Conservation (phyloP, 1,284 basidiomycete species). For the Ceratobasidium sp. region DNA sequence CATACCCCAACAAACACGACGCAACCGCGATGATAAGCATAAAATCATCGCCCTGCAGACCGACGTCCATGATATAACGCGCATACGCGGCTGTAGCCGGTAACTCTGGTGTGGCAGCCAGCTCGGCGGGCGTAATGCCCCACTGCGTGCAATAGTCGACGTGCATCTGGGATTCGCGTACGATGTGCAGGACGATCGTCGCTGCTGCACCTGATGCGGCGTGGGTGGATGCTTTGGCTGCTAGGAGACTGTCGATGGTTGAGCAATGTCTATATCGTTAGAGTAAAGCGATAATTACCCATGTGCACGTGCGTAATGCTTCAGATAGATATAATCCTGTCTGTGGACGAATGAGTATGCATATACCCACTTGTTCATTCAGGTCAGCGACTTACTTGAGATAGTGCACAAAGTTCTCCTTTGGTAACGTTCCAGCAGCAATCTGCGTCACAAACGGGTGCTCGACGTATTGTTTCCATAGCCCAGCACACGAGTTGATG, state of each 20-base stretch:
- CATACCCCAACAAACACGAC: conserved; percentile 92
- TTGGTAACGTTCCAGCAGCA: conserved; percentile 76
- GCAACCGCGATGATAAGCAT: conserved; percentile 84
- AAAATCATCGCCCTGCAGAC: conserved; percentile 77
- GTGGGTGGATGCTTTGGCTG: conserved; percentile 79
- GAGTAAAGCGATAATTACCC: conserved; percentile 60
- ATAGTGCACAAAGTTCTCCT: conserved; percentile 82
- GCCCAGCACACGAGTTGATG: conserved; percentile 66
- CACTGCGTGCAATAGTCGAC: conserved; percentile 76
- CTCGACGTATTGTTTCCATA: conserved; percentile 83
- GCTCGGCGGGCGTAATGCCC: conserved; percentile 71
- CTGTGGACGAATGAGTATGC: conserved; percentile 57
- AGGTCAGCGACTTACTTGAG: conserved; percentile 69
- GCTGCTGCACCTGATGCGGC: conserved; percentile 74
- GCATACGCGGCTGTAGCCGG: conserved; percentile 85
- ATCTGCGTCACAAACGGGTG: conserved; percentile 86
- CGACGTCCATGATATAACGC: conserved; percentile 85
- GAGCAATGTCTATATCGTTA: not conserved
- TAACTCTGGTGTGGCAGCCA: conserved; percentile 74
- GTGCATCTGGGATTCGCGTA: conserved; percentile 81
- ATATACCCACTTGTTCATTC: not conserved
- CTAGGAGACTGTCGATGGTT: conserved; percentile 68
- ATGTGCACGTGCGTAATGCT: conserved; percentile 82
- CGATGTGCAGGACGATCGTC: conserved; percentile 73
- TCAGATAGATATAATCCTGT: conserved; percentile 82